These are phyloP conservation scores for Xylaria intraflava DNA, from an alignment of 495 filamentous ascomycete genomes.

Conservation along the genomic window DNA sequence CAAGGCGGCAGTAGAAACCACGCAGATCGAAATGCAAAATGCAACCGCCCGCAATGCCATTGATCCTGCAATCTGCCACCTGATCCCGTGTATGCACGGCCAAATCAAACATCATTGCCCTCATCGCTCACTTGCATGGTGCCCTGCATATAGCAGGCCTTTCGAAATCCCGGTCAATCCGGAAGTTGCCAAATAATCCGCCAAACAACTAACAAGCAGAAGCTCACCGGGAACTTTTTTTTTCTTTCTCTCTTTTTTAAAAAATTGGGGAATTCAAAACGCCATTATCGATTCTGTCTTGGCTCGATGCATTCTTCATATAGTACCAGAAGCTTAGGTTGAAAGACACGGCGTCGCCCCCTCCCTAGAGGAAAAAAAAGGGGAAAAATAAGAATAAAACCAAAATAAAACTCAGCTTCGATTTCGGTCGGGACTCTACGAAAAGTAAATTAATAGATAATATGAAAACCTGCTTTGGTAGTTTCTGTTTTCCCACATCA, in stretches of 20 bases:
- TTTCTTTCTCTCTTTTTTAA: too few relatives aligned
- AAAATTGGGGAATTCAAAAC: too few relatives aligned
- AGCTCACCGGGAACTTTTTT: too few relatives aligned
- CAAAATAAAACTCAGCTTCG: too few relatives aligned
- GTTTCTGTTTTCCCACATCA: not conserved
- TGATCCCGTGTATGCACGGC: not conserved
- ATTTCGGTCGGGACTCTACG: too few relatives aligned
- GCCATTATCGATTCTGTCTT: too few relatives aligned
- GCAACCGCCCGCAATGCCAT: constrained; percentile 4
- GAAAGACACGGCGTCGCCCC: too few relatives aligned
- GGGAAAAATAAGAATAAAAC: too few relatives aligned
- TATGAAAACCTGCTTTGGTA: not conserved
- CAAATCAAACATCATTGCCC: not conserved
- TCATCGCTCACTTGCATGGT: not conserved
- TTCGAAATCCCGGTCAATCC: not conserved
- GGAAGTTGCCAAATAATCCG: not conserved
- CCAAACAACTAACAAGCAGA: not conserved
- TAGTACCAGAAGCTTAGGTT: too few relatives aligned
- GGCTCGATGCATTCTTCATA: too few relatives aligned
- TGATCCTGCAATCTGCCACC: constrained; percentile 9
- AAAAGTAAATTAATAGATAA: not conserved
- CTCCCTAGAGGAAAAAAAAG: too few relatives aligned
- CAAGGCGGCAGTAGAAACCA: not conserved
- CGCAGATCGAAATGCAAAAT: not conserved
- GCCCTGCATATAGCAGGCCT: not conserved